Evolutionary conservation across 1,284 basidiomycete species (phyloP).

Genomic region (Tilletia setariae): DNA sequence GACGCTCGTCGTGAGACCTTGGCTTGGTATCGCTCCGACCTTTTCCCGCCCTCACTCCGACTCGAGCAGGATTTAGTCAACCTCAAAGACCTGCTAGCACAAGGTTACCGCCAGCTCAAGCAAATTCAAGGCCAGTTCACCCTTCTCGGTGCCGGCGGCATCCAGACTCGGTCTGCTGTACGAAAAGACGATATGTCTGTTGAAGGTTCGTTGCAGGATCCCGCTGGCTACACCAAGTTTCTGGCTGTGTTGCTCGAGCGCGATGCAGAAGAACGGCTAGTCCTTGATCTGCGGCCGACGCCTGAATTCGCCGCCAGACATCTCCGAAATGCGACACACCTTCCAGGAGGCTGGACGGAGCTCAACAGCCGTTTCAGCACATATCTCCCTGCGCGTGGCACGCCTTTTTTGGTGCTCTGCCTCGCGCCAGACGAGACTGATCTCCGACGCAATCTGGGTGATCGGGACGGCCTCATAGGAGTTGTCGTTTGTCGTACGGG

Average conservation of each 20-base stretch:
- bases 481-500: not conserved
- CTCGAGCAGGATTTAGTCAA: constrained; percentile 13
- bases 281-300: not conserved
- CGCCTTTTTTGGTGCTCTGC: constrained; percentile 7
- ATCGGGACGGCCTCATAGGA: constrained; percentile 5
- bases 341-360: constrained; percentile 7
- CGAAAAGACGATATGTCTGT: not conserved
- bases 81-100: constrained; percentile 14
- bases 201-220: not conserved
- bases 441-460: constrained; percentile 2
- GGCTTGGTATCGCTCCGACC: constrained; percentile 25
- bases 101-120: constrained; percentile 22
- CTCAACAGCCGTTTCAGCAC: constrained; percentile 15
- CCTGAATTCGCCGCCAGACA: constrained; percentile 9
- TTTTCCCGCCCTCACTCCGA: not conserved
- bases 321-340: constrained; percentile 9
- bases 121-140: constrained; percentile 40
- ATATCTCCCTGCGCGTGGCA: not conserved
- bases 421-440: not conserved
- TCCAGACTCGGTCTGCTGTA: not conserved
- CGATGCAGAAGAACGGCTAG: not conserved
- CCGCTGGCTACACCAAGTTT: constrained; percentile 8
- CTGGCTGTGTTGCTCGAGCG: not conserved
- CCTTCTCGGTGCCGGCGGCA: constrained; percentile 25
- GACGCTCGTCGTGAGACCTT: constrained; percentile 42